These are phyloP conservation scores for Ophiocytium majus DNA, from an alignment of 352 stramenopile species.

Conservation along the genomic window DNA sequence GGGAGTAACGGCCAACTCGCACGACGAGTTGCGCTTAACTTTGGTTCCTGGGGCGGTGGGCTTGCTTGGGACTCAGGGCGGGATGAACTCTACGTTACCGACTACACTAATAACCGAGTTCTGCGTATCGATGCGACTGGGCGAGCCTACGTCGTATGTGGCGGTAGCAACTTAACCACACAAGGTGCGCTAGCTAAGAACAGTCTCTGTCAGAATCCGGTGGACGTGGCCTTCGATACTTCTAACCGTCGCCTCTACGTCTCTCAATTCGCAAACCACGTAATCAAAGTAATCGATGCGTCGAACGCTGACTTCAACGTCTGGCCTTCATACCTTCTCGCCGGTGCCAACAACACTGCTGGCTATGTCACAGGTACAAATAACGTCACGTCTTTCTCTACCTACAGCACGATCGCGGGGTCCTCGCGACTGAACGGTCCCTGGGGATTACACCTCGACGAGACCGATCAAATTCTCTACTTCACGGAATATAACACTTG, in stretches of 20 bases:
- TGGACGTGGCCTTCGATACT: not conserved
- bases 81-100: not conserved
- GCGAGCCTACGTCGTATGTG: not conserved
- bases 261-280: too few species aligned
- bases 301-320: too few species aligned
- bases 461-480: too few species aligned
- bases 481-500: too few species aligned
- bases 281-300: too few species aligned
- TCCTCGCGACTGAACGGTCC: too few species aligned
- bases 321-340: too few species aligned
- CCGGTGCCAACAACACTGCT: too few species aligned
- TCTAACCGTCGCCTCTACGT: not conserved
- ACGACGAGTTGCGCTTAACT: not conserved
- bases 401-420: too few species aligned
- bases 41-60: not conserved
- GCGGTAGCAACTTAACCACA: not conserved
- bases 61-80: not conserved
- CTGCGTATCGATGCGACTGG: not conserved
- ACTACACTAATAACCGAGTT: constrained; percentile 3
- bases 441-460: too few species aligned
- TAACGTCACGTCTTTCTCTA: too few species aligned
- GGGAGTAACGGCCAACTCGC: not conserved
- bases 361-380: too few species aligned
- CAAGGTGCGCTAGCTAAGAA: not conserved
- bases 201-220: not conserved